Conservation (phyloP, 2,329 filamentous ascomycete species). For the Aspergillus bombycis region DNA sequence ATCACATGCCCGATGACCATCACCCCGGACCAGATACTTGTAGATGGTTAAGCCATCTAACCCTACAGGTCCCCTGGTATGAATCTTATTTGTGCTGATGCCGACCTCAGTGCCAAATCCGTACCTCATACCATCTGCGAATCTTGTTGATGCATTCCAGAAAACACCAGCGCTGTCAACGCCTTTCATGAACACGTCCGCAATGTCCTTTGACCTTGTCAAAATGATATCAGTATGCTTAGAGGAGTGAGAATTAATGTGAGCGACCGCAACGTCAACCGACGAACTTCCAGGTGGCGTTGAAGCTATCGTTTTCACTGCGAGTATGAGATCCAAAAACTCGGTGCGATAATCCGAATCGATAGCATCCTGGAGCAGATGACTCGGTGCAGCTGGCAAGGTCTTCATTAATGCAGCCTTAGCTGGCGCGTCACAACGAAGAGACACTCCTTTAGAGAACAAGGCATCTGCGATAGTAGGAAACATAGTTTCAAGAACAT, state of each 20-base stretch:
- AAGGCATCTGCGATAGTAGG: conserved; percentile 75
- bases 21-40: conserved; percentile 87
- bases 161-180: conserved; percentile 92
- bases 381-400: conserved; percentile 47
- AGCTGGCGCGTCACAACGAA: conserved; percentile 75
- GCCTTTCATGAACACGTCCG: conserved; percentile 79
- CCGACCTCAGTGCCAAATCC: conserved; percentile 98
- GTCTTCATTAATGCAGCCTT: conserved; percentile 63
- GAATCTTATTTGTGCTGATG: conserved; percentile 98
- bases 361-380: conserved; percentile 65
- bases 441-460: conserved; percentile 73
- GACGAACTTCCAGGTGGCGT: conserved; percentile 32
- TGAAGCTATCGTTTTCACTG: conserved; percentile 73
- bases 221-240: conserved; percentile 94
- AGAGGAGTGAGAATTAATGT: conserved; percentile 91
- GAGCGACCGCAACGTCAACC: conserved; percentile 72
- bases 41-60: conserved; percentile 95
- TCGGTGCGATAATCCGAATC: conserved; percentile 83
- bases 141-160: conserved; percentile 94
- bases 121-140: conserved; percentile 95
- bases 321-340: conserved; percentile 81
- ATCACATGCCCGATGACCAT: conserved; percentile 77
- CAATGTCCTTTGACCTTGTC: conserved; percentile 67
- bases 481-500: conserved; percentile 68
- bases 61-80: conserved; percentile 88